Evolutionary conservation across 176 grass and related monocot species (phyloP).

Genomic region (Coix lacrymajobi): DNA sequence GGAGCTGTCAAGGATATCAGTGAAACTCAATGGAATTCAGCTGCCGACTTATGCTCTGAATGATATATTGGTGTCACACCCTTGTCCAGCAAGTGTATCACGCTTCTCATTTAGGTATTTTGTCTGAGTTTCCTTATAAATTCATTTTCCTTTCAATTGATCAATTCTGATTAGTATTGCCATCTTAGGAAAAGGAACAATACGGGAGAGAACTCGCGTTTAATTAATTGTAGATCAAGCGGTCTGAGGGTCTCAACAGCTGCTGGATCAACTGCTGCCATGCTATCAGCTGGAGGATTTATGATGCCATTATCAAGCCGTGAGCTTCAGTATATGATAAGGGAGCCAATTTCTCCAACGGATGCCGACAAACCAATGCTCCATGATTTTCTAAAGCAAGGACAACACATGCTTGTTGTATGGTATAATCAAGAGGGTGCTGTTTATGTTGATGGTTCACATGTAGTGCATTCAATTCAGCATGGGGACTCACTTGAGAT

Average conservation of each 20-base stretch:
- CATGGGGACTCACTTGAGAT: conserved; percentile 80
- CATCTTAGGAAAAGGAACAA: conserved; percentile 52
- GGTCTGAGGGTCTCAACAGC: conserved; percentile 81
- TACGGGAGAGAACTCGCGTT: conserved; percentile 34
- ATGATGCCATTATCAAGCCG: conserved; percentile 59
- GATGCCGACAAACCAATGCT: conserved; percentile 46
- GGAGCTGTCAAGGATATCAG: conserved; percentile 67
- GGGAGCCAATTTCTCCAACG: conserved; percentile 67
- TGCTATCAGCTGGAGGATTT: conserved; percentile 85
- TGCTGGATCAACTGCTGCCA: conserved; percentile 93
- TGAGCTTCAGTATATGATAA: conserved; percentile 95
- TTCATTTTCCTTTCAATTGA: background rate
- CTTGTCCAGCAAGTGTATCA: conserved; percentile 86
- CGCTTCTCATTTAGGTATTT: conserved; percentile 95
- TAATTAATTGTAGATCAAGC: conserved; percentile 82
- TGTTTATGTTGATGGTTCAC: conserved; percentile 81
- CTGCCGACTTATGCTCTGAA: conserved; percentile 75
- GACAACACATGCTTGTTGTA: conserved; percentile 39
- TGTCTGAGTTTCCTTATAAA: conserved; percentile 1
- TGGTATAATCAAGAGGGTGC: conserved; percentile 82
- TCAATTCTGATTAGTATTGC: conserved; percentile 24
- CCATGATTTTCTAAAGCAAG: conserved; percentile 66
- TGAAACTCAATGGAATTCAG: conserved; percentile 60
- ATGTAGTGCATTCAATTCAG: conserved; percentile 60
- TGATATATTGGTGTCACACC: conserved; percentile 86